Evolutionary conservation across 208 protist species (phyloP), one percentile per base, ranked within the genome.

Genomic region (Acanthamoeba polyphaga): DNA sequence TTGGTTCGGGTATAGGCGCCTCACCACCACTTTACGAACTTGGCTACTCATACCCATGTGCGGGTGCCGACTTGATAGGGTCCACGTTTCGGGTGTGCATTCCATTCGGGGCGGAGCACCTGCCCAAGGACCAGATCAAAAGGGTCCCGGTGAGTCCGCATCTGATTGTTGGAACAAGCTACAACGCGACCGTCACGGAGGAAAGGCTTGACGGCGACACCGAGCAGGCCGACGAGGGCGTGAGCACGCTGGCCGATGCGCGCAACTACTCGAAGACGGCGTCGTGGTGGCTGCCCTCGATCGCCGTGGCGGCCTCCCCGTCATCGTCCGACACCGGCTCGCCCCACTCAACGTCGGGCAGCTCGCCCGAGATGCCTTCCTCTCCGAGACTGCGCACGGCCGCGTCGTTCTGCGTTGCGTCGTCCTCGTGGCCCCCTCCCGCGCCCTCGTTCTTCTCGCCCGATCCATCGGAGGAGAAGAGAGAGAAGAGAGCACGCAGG

Each of bases 201-300:
- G 34, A 53, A 7, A n/a, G 22, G 22, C 43, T 4, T 55, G 17
- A 46, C 27, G 9, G 6, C 22, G 13, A 51, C 34, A n/a, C 10
- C 3, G 10, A 8, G 0, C 17, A 22, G 13, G 38, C 6, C 29
- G 19, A 68, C 27, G 17, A 60, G 55, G 62, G 38, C 55, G 13
- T 13, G 13, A 24, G 17, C 78, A 27, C 78, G n/a, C 78, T 19
- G 27, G 27, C 80, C 51, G 80, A 88, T 9, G 58, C 91, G n/a
- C 91, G 55, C 13, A 51, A 76, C 32, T 93, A 93, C 29, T 70
- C 88, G 9, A 93, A 78, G 66, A 55, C 58, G 8, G 88, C 88
- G 17, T 78, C 58, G 24, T 93, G 88, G 88, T 93, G 88, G 88
- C 88, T 93, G 24, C 88, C 88, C 17, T 51, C 88, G 15, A 24